Conservation (phyloP, 1,284 basidiomycete genomes). For the Malassezia nana region DNA sequence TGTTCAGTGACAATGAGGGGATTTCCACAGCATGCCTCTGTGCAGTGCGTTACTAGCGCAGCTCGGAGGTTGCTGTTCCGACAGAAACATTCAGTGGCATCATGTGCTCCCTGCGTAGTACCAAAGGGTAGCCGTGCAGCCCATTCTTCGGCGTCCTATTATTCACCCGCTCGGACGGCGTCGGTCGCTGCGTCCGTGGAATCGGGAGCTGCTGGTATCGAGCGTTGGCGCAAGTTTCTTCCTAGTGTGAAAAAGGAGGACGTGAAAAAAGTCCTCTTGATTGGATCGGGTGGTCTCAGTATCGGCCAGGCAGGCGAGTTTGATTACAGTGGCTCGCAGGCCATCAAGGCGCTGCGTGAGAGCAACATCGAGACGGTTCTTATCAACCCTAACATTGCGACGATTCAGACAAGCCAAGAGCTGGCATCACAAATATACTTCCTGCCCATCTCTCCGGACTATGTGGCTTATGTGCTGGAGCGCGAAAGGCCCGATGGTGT, state of each 20-base stretch:
- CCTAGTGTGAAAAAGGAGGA: slow-evolving; percentile 53
- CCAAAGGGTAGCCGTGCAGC: not conserved
- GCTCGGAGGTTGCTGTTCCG: slow-evolving; percentile 2
- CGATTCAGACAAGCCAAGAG: slow-evolving; percentile 63
- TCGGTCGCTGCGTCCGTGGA: not conserved
- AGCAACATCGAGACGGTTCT: slow-evolving; percentile 89
- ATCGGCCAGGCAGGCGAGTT: slow-evolving; percentile 99
- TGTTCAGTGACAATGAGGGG: not conserved
- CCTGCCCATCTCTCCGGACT: slow-evolving; percentile 89
- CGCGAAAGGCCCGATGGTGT: slow-evolving; percentile 97
- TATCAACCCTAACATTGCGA: slow-evolving; percentile 48
- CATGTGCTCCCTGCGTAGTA: not conserved
- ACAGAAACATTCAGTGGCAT: not conserved
- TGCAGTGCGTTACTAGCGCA: slow-evolving; percentile 1
- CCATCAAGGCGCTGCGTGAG: slow-evolving; percentile 92
- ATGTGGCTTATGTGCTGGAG: slow-evolving; percentile 95
- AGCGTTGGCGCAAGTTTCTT: slow-evolving; percentile 16
- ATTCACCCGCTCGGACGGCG: not conserved
- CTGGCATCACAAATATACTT: slow-evolving; percentile 96
- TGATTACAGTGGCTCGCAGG: slow-evolving; percentile 97
- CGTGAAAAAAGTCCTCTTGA: slow-evolving; percentile 89
- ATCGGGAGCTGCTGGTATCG: slow-evolving; percentile 3
- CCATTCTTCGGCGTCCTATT: slow-evolving; percentile 2
- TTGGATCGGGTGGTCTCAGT: slow-evolving; percentile 88
- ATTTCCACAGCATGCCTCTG: slow-evolving; percentile 1